Evolutionary conservation across 106 monocot species (phyloP), one percentile per base, ranked within the genome.

Genomic region (Dioscorea zingiberensis): DNA sequence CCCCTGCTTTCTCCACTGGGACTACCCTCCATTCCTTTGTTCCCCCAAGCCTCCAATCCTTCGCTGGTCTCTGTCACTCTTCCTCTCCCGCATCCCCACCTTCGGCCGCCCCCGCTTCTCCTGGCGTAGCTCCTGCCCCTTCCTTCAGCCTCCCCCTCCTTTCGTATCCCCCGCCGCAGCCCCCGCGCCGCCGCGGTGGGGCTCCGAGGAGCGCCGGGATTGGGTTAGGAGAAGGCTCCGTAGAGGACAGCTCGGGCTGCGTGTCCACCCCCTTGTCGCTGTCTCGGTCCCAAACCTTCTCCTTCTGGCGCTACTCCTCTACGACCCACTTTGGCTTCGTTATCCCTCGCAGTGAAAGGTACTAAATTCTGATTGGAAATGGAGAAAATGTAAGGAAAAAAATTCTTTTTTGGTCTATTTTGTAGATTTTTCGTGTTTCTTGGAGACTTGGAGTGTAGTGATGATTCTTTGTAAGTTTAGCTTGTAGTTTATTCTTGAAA

Each of bases 61-160:
- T 54, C 62, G 59, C 16, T 90, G 85, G 85, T 80, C 80, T 29
- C 1, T 77, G 74, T 44, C 67, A 55, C 69, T 83, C 56, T 90
- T 86, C 78, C 69, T 79, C 73, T 60, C 38, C 23, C 64, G 78
- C 9, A 27, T 26, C 27, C 30, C 67, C 47, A 38, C 47, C 32
- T 25, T 78, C 14, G 55, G 74, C 46, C 77, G 66, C 22, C 77
- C 71, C 18, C 28, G 21, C 12, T 32, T 81, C 21, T 86, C 86
- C n/a, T 91, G 91, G 91, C 72, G 91, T 48, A 64, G 68, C 78
- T 78, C 76, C 53, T 87, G 91, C 71, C 81, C 91, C 23, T 86
- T 86, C 71, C 86, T 76, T 78, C 72, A 68, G 55, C 90, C 90
- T 0, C 86, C 81, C 44, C 90, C 90, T n/a, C 14, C 67, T 10